Conservation (phyloP, 2,329 filamentous ascomycete species). For the Podosphaera xanthii region DNA sequence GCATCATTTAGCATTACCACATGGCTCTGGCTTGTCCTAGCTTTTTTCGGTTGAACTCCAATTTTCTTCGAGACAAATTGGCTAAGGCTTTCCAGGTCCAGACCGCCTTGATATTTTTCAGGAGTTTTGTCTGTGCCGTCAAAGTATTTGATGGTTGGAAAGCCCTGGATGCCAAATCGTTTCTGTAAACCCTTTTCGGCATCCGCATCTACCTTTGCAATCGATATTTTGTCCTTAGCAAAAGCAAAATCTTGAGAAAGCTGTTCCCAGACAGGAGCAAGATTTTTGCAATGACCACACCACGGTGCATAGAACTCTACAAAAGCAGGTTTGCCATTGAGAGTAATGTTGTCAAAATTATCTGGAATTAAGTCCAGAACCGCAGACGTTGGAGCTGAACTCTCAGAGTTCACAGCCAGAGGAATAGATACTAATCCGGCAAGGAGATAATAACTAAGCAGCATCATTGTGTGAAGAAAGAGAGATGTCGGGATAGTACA, state of each 20-base stretch:
- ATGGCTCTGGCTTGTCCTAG: slow-evolving; percentile 46
- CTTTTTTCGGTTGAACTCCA: slow-evolving; percentile 54
- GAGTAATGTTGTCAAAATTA: slow-evolving; percentile 81
- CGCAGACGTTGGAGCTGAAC: slow-evolving; percentile 28
- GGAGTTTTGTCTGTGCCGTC: slow-evolving; percentile 81
- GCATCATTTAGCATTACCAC: slow-evolving; percentile 63
- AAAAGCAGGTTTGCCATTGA: slow-evolving; percentile 83
- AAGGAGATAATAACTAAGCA: slow-evolving; percentile 36
- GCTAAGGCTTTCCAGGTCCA: slow-evolving; percentile 67
- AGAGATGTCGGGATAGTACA: neutral
- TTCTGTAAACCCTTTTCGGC: slow-evolving; percentile 65
- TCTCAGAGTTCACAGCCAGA: slow-evolving; percentile 20
- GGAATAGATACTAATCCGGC: slow-evolving; percentile 22
- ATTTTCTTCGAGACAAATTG: slow-evolving; percentile 74
- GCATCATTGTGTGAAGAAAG: slow-evolving; percentile 12
- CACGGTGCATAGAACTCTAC: slow-evolving; percentile 97
- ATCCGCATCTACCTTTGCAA: slow-evolving; percentile 93
- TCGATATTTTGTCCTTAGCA: slow-evolving; percentile 49
- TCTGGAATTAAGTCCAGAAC: slow-evolving; percentile 73
- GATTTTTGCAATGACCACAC: slow-evolving; percentile 98
- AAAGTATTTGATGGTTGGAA: slow-evolving; percentile 94
- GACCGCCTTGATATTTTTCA: slow-evolving; percentile 62
- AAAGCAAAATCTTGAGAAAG: slow-evolving; percentile 53
- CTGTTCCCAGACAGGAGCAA: slow-evolving; percentile 87
- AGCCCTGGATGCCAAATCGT: slow-evolving; percentile 75